Conservation (phyloP, 2,329 filamentous ascomycete genomes). For the Beauveria brongniartii region DNA sequence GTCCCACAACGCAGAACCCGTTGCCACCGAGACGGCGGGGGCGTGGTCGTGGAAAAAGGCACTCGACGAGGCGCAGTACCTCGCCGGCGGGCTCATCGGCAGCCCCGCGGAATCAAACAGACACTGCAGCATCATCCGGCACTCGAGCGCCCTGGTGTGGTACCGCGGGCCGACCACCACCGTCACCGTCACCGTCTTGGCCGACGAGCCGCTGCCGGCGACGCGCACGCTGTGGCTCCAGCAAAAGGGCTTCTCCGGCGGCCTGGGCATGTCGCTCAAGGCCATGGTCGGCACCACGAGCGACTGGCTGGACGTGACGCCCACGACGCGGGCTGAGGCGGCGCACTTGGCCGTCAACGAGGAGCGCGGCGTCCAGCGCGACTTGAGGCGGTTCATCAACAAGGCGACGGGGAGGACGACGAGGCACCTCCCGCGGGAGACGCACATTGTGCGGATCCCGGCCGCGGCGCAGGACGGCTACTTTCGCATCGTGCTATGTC, state of each 20-base stretch:
- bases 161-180: slow-evolving; percentile 59
- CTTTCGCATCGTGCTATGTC: slow-evolving; percentile 57
- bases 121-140: slow-evolving; percentile 58
- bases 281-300: slow-evolving; percentile 50
- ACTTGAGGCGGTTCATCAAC: slow-evolving; percentile 55
- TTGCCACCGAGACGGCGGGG: slow-evolving; percentile 13
- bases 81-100: slow-evolving; percentile 55
- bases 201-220: slow-evolving; percentile 45
- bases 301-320: slow-evolving; percentile 62
- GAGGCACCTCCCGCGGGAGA: slow-evolving; percentile 51
- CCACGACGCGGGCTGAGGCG: slow-evolving; percentile 35
- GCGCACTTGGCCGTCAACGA: slow-evolving; percentile 46
- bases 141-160: slow-evolving; percentile 56
- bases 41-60: slow-evolving; percentile 37
- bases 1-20: not conserved
- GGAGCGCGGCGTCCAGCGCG: slow-evolving; percentile 60
- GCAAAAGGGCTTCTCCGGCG: slow-evolving; percentile 59
- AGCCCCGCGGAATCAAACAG: slow-evolving; percentile 57
- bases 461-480: slow-evolving; percentile 58
- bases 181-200: slow-evolving; percentile 57
- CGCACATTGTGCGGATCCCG: slow-evolving; percentile 56
- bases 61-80: slow-evolving; percentile 52
- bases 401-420: slow-evolving; percentile 39
- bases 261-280: slow-evolving; percentile 59
- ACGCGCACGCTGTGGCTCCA: slow-evolving; percentile 60